A percentile compares a stretch with the other conserved stretches of the same genome.
Conservation (phyloP, 495 filamentous ascomycete genomes). For the Astrothelium macrocarpum region DNA sequence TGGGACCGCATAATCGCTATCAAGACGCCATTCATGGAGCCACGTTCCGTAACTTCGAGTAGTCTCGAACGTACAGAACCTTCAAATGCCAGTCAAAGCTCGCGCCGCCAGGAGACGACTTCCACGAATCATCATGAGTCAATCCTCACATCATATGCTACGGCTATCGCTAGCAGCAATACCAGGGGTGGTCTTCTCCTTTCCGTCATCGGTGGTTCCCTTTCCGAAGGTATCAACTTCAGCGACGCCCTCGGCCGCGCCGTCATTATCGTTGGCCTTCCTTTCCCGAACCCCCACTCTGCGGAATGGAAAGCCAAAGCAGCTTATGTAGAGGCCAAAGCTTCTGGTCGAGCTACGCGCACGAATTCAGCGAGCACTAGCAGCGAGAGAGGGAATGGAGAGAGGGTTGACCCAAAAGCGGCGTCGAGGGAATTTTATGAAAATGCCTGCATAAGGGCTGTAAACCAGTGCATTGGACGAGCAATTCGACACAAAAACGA, state of each 20-base stretch:
- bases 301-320: slow-evolving; percentile 89
- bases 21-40: slow-evolving; percentile 33
- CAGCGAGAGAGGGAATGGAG: slow-evolving; percentile 31
- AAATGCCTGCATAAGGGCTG: slow-evolving; percentile 90
- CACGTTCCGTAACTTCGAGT: slow-evolving; percentile 15
- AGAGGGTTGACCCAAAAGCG: slow-evolving; percentile 42
- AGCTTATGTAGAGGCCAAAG: slow-evolving; percentile 70
- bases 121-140: slow-evolving; percentile 42
- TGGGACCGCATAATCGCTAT: slow-evolving; percentile 17
- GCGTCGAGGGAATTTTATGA: slow-evolving; percentile 80
- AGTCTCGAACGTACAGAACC: slow-evolving; percentile 36
- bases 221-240: slow-evolving; percentile 98
- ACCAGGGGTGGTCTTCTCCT: slow-evolving; percentile 70
- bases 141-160: slow-evolving; percentile 59
- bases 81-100: slow-evolving; percentile 31
- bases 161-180: slow-evolving; percentile 46
- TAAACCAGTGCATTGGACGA: slow-evolving; percentile 91
- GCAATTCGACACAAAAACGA: slow-evolving; percentile 83
- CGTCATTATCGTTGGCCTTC: slow-evolving; percentile 80
- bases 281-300: slow-evolving; percentile 83
- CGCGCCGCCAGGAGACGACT: background rate
- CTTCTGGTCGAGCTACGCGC: slow-evolving; percentile 24
- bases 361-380: background rate
- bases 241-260: slow-evolving; percentile 82
- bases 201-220: slow-evolving; percentile 89